phyloP scores from a whole-genome alignment of 1,284 basidiomycete species.

The Malassezia yamatoensis region DNA sequence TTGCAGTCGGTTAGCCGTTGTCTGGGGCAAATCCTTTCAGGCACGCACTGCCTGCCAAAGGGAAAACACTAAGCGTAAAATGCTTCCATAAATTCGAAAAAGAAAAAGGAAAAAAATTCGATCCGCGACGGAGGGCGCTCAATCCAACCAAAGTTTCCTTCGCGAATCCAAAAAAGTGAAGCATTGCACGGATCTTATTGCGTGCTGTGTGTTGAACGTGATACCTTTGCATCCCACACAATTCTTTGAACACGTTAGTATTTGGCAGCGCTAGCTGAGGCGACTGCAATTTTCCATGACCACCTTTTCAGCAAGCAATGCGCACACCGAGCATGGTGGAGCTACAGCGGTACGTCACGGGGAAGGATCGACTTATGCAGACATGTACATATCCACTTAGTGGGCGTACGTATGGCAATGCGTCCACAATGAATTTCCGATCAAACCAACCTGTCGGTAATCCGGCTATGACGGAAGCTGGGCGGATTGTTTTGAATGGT shows the following conservation, averaged over 20 bases:
- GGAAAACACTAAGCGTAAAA: too few species aligned
- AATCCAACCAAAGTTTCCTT: slow-evolving; percentile 1
- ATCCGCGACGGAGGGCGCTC: background rate
- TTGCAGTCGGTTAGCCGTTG: background rate
- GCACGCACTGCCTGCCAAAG: background rate
- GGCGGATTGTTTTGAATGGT: slow-evolving; percentile 13
- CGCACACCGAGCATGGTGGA: slow-evolving; percentile 10
- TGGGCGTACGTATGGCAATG: background rate
- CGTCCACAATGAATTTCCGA: background rate
- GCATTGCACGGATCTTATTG: too few species aligned
- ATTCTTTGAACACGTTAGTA: background rate
- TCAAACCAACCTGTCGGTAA: background rate
- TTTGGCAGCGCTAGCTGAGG: slow-evolving; percentile 14
- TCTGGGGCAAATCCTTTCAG: background rate
- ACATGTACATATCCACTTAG: slow-evolving; percentile 11
- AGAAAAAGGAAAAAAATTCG: background rate
- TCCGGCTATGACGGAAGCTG: background rate
- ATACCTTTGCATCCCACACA: background rate
- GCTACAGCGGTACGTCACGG: slow-evolving; percentile 5
- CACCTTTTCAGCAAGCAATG: slow-evolving; percentile 10
- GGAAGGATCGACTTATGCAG: background rate
- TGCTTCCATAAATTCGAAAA: background rate
- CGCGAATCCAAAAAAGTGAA: background rate
- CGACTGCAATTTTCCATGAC: slow-evolving; percentile 13
- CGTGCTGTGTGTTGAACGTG: too few species aligned